A percentile compares a stretch with the other conserved stretches of the same genome.
Conservation (phyloP, 2,329 filamentous ascomycete genomes). For the Arthrobotrys sphaeroides region DNA sequence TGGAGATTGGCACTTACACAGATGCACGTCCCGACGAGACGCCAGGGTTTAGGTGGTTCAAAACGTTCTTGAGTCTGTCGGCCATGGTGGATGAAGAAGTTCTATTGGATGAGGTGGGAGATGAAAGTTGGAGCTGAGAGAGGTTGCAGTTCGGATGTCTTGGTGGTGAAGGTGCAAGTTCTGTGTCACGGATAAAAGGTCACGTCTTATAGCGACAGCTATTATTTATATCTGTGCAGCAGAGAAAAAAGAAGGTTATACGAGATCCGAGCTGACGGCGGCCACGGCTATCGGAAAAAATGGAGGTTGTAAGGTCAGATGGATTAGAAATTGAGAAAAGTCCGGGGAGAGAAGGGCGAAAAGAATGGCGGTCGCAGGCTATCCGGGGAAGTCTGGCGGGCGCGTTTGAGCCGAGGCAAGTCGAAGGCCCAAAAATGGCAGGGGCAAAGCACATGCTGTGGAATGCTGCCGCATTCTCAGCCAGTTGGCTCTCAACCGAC, state of each 20-base stretch:
- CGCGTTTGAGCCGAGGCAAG: conserved; percentile 53
- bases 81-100: conserved; percentile 69
- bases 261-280: conserved; percentile 20
- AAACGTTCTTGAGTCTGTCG: conserved; percentile 85
- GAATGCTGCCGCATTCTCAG: conserved; percentile 47
- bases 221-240: not conserved
- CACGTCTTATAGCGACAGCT: conserved; percentile 24
- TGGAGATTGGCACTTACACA: conserved; percentile 71
- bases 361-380: not conserved
- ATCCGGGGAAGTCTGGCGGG: conserved; percentile 41
- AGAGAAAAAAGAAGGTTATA: no score
- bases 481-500: conserved; percentile 16
- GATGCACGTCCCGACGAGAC: conserved; percentile 73
- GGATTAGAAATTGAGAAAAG: conserved; percentile 18
- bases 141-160: conserved; percentile 33
- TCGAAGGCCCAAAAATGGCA: conserved; percentile 5
- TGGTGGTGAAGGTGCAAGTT: not conserved
- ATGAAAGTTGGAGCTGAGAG: conserved; percentile 22
- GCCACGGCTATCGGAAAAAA: conserved; percentile 17
- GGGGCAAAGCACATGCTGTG: conserved; percentile 40
- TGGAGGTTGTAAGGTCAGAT: not conserved
- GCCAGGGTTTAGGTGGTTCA: conserved; percentile 82
- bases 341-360: conserved; percentile 13
- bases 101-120: conserved; percentile 41
- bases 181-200: conserved; percentile 15